phyloP scores from a whole-genome alignment of 345 rosid genomes.

The Citrus maxima region DNA sequence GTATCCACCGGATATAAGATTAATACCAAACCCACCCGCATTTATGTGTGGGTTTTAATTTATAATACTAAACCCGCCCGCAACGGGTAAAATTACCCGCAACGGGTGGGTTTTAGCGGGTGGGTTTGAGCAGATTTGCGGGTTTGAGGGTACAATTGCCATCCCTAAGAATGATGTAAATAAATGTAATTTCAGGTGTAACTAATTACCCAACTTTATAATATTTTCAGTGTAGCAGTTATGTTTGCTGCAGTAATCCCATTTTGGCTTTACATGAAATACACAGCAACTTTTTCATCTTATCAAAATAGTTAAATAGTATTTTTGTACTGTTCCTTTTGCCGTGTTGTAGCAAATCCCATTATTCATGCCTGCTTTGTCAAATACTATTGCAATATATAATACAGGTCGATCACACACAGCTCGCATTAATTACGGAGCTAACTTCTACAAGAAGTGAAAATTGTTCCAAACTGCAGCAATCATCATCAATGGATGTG shows the following conservation, averaged over 20 bases:
- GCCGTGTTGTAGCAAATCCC: slow-evolving; percentile 14
- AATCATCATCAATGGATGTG: not conserved
- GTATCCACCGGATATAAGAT: too few relatives aligned
- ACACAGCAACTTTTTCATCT: slow-evolving; percentile 17
- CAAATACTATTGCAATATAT: too few relatives aligned
- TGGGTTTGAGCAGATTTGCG: too few relatives aligned
- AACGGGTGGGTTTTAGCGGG: too few relatives aligned
- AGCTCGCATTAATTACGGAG: not conserved
- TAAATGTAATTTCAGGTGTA: too few relatives aligned
- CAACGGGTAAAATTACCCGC: too few relatives aligned
- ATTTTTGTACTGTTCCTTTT: slow-evolving; percentile 30
- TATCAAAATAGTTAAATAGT: slow-evolving; percentile 17
- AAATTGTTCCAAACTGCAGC: not conserved
- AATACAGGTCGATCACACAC: not conserved
- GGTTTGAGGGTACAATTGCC: too few relatives aligned
- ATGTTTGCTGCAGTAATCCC: slow-evolving; percentile 26
- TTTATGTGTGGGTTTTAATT: too few relatives aligned
- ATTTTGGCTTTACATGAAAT: slow-evolving; percentile 30
- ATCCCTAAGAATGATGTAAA: too few relatives aligned
- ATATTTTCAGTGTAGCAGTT: slow-evolving; percentile 37
- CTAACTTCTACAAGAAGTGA: slow-evolving; percentile 5
- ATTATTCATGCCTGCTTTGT: not conserved
- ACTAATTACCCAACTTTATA: too few relatives aligned
- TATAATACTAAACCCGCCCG: too few relatives aligned
- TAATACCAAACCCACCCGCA: too few relatives aligned